Base-by-base conservation (phyloP, 2,329 filamentous ascomycete genomes). In the Lachnellula willkommii region DNA sequence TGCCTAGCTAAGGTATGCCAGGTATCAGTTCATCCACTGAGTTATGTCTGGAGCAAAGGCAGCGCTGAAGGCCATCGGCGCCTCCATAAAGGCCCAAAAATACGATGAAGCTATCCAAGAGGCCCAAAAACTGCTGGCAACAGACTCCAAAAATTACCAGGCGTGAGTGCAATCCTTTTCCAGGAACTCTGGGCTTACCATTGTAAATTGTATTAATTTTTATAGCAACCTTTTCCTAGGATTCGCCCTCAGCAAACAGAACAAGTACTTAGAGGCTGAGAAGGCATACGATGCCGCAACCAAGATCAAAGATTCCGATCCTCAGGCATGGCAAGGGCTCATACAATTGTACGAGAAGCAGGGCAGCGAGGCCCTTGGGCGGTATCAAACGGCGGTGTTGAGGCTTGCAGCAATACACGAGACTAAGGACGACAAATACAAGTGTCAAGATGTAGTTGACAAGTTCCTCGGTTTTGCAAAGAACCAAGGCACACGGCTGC, bases 301-400 rank as follows among this genome's bases (percentile, higher is more conserved):
- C 5, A 77, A 78, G 20, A 75, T 90, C 59, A 92, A 90, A 61
- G 82, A 85, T 1, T 77, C 82, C 17, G 91, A 96, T 63, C 76
- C 83, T n/a, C 88, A 93, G 66, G 89, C 89, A 62, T 97, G 90
- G 90, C 89, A 96, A 69, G 94, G 94, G 1, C 77, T 99, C 47
- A 81, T 94, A 70, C 89, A 86, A 66, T 73, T 97, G 32, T 96
- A 90, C 69, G 90, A 96, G 73, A 87, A 84, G 65, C 88, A 91
- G 67, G 85, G 83, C 15, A 72, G 76, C 32, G 79, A 80, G 53
- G 89, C 87, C 65, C 74, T 97, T 14, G 79, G 82, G 53, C 80
- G 86, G 49, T 96, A 96, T 68, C 86, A 88, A 48, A 75, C 83
- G 47, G 89, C 88, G 1, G 87, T 85, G 2, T 71, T 91, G 56